Conservation (phyloP, 352 stramenopile genomes). For the Phytophthora sojae region DNA sequence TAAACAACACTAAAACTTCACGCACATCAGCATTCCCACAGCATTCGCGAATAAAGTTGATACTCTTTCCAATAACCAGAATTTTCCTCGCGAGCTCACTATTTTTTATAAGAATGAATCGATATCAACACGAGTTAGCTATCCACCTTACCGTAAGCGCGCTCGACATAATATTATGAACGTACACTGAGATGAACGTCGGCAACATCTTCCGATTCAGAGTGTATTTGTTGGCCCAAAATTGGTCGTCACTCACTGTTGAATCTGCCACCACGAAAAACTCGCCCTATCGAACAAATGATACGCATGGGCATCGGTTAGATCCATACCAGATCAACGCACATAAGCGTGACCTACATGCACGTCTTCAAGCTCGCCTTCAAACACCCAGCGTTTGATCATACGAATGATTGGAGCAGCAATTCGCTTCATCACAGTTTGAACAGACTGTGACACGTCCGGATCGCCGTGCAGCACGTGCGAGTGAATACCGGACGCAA, state of each 20-base stretch:
- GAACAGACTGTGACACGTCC: conserved; percentile 69
- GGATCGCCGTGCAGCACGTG: conserved; percentile 93
- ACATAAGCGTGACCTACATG: conserved; percentile 58
- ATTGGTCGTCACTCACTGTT: conserved; percentile 80
- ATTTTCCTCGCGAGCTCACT: conserved; percentile 94
- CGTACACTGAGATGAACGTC: conserved; percentile 87
- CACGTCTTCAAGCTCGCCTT: conserved; percentile 86
- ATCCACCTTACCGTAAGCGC: background rate
- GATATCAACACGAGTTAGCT: background rate
- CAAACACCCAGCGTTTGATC: conserved; percentile 90
- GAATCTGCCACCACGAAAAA: conserved; percentile 87
- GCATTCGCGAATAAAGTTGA: conserved; percentile 98
- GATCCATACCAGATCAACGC: background rate
- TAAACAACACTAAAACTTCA: conserved; percentile 3
- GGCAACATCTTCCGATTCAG: conserved; percentile 88
- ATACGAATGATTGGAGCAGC: conserved; percentile 86
- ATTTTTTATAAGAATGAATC: background rate
- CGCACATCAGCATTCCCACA: conserved; percentile 91
- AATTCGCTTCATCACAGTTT: conserved; percentile 84
- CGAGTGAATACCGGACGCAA: conserved; percentile 92
- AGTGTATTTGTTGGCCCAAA: conserved; percentile 90
- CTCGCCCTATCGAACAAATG: conserved; percentile 57
- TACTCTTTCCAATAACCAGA: conserved; percentile 97
- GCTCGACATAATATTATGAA: background rate
- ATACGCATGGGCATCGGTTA: background rate